Evolutionary conservation across 495 filamentous ascomycete genomes (phyloP).

Genomic region (Symbiotaphrina buchneri): DNA sequence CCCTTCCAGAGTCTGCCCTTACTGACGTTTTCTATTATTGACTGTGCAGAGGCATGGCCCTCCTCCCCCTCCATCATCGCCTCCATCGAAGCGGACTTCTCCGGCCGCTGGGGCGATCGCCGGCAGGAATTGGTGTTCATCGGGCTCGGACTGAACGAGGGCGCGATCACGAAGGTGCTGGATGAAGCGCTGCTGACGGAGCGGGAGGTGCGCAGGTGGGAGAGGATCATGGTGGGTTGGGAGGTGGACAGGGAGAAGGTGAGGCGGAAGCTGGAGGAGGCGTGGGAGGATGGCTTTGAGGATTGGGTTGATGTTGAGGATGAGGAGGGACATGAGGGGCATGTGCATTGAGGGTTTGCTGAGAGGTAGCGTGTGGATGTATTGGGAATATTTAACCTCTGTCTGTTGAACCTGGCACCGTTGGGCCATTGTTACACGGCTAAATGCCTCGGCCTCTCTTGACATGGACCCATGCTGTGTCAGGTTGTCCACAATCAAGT

Average conservation of each 20-base stretch:
- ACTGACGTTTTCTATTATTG: conserved; percentile 5
- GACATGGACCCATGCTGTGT: too few relatives aligned
- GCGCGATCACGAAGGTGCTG: conserved; percentile 17
- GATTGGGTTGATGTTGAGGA: conserved; percentile 23
- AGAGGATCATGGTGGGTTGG: conserved; percentile 21
- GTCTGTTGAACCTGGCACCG: too few relatives aligned
- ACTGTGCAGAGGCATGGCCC: too few relatives aligned
- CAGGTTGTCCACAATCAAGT: too few relatives aligned
- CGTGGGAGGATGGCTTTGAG: conserved; percentile 33
- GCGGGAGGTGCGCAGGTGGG: conserved; percentile 24
- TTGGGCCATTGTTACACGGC: too few relatives aligned
- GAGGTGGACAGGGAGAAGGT: conserved; percentile 12
- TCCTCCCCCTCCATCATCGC: conserved; percentile 18
- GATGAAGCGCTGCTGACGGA: conserved; percentile 27
- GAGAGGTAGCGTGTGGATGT: too few relatives aligned
- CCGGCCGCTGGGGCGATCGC: conserved; percentile 30
- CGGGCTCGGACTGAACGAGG: conserved; percentile 23
- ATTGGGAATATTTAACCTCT: too few relatives aligned
- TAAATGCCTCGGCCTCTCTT: too few relatives aligned
- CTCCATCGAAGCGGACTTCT: conserved; percentile 21
- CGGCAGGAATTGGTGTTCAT: conserved; percentile 38
- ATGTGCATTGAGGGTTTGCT: too few relatives aligned
- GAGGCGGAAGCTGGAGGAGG: conserved; percentile 14
- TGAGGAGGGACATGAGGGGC: conserved; percentile 14
- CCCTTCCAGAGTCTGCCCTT: background rate